Base-by-base conservation (phyloP, 2,329 filamentous ascomycete species). In the Escovopsis weberi region DNA sequence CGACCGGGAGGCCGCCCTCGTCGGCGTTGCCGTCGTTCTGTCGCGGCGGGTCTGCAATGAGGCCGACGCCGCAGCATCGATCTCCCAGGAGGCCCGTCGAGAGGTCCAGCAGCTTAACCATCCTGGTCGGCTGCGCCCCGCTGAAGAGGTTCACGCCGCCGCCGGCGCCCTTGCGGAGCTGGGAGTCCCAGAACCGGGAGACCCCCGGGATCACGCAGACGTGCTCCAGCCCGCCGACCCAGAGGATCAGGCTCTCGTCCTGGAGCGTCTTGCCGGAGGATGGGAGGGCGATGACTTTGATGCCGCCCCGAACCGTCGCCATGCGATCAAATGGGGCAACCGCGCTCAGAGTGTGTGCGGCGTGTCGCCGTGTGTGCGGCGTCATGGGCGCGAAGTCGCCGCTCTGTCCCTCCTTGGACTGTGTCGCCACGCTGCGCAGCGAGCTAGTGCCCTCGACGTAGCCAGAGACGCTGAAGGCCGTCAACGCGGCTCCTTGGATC, bases 351-450 rank as follows among this genome's bases (percentile, higher is more conserved):
- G 28, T 32, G 1, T 65, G 64, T 10, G 64, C 61, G 4, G 67
- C 71, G 45, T 75, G 71, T 34, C 69, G 68, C 34, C 75, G 65
- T 9, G 73, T 75, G 47, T 77, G 74, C 1, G 76, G 76, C 1
- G 76, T 80, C 74, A 80, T 76, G 9, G 76, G 76, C 9, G 73
- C 72, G 48, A 80, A 78, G 33, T 75, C 75, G 12, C 65, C 63
- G 1, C 53, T 57, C 8, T 64, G 63, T 37, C 55, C 52, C 41
- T 62, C 59, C 44, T 61, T 64, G 36, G 50, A 53, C 37, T 61
- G 59, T 3, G 53, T 48, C 18, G 55, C 45, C 48, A 60, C 51
- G 55, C 55, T 56, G n/a, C 74, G 69, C 36, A 78, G 57, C 2
- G 71, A 69, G 43, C 69, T 69, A 2, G 72, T 75, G 18, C 75